Evolutionary conservation across 192 early-diverging fungal genomes (phyloP), one percentile per base, ranked within the genome.

Genomic region (Linnemannia elongata): DNA sequence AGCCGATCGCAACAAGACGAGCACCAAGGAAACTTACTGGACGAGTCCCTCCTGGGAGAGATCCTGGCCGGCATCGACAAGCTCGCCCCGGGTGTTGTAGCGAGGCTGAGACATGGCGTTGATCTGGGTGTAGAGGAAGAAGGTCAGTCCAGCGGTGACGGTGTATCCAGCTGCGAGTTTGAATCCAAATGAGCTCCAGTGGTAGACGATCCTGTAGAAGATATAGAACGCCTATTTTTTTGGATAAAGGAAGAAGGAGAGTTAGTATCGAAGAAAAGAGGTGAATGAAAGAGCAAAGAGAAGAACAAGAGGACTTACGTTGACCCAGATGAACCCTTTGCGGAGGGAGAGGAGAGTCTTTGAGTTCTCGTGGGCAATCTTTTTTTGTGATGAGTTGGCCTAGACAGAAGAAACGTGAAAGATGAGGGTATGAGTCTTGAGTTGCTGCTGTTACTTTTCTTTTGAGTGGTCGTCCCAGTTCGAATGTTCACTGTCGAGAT

Each of bases 361-460:
- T 38, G 78, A 78, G 86, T 95, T 95, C 27, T 90, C 84, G 42
- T 89, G 89, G 0, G 89, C 90, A 68, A 93, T 91, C 83, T 93
- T 93, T 86, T 94, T 93, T 35, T 92, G 91, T 45, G 94, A 93
- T 22, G 89, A 88, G 81, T 95, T 95, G 60, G 94, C 94, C 94
- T 93, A 89, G 49, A 22, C 15, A 52, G 17, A 17, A 15, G 15
- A 45, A 57, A 42, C 30, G 41, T 2, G 27, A 66, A 10, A 27
- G 39, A 27, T 41, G 55, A 10, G 24, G 15, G 22, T 39, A 35
- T 75, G 35, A 49, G 52, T 49, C 41, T 30, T 36, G 20, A 17
- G 45, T 36, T 54, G 20, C n/a, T 39, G 36, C 42, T 22, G 15
- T 24, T 12, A 24, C n/a, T 38, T 38, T 35, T 9, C 20, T 24